Percentiles rank a stretch among this genome's conserved stretches.
phyloP scores from a whole-genome alignment of 2,329 filamentous ascomycete species.

The Epichloe hybrida region DNA sequence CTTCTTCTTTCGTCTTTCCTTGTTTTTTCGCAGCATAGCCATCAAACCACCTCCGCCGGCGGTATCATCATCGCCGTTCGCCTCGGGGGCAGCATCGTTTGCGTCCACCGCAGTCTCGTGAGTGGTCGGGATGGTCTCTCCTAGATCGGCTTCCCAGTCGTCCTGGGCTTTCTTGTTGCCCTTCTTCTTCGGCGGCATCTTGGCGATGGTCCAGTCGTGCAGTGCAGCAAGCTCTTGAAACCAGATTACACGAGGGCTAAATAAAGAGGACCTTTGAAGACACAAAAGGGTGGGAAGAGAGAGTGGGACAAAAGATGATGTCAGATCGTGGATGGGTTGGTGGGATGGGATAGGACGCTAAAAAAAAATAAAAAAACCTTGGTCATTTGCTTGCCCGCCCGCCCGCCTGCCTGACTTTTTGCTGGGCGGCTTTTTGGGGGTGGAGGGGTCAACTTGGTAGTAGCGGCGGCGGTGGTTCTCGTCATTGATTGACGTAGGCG shows the following conservation, averaged over 20 bases:
- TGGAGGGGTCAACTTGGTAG: too few relatives aligned
- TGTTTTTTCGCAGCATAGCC: conserved; percentile 69
- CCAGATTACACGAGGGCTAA: not conserved
- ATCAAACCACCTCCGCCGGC: conserved; percentile 57
- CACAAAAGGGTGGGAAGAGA: not conserved
- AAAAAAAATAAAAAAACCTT: not conserved
- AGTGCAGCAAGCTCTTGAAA: not conserved
- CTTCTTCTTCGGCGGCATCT: conserved; percentile 94
- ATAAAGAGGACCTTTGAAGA: not conserved
- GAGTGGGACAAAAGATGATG: not conserved
- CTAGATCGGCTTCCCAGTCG: conserved; percentile 90
- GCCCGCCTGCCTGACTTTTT: not conserved
- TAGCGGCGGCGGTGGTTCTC: too few relatives aligned
- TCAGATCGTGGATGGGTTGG: not conserved
- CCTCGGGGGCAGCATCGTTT: conserved; percentile 28
- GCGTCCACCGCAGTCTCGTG: conserved; percentile 31
- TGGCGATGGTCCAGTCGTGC: conserved; percentile 16
- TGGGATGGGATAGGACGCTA: not conserved
- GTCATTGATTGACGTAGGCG: too few relatives aligned
- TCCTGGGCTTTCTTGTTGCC: conserved; percentile 68
- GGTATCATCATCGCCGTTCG: conserved; percentile 39
- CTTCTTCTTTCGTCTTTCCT: conserved; percentile 84
- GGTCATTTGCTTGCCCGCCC: not conserved
- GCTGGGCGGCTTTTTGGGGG: too few relatives aligned
- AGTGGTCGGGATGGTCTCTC: conserved; percentile 57